These are phyloP conservation scores for Trichoderma afroharzianum DNA, from an alignment of 2,329 filamentous ascomycete genomes.

Conservation along the genomic window DNA sequence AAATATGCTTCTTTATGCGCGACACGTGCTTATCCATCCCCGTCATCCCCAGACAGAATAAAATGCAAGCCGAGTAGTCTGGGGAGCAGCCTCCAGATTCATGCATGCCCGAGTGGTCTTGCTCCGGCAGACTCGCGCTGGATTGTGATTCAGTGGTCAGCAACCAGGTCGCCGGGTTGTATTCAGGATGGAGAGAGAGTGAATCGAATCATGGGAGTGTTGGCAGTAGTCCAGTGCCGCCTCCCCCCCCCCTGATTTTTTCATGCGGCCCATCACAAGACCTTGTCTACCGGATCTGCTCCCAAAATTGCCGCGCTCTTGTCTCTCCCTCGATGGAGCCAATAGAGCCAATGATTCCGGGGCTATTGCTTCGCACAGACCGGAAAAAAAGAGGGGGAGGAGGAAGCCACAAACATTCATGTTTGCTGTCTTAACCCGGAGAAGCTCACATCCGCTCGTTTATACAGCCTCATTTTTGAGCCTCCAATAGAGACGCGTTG, in stretches of 20 bases:
- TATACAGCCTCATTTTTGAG: not conserved
- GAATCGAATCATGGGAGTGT: not conserved
- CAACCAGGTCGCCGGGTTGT: not conserved
- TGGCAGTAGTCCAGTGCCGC: not conserved
- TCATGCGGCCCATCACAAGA: not conserved
- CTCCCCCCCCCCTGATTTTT: not conserved
- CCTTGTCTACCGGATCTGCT: not conserved
- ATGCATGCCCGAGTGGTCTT: not conserved
- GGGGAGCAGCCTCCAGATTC: not conserved
- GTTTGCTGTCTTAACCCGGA: not conserved
- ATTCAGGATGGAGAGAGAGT: not conserved
- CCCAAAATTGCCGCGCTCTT: not conserved
- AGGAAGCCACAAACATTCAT: not conserved
- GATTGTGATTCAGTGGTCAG: not conserved
- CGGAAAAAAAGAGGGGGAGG: not conserved
- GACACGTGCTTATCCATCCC: not conserved
- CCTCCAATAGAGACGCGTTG: not conserved
- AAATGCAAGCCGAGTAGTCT: not conserved
- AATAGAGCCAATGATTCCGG: not conserved
- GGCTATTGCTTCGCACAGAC: not conserved
- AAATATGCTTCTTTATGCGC: not conserved
- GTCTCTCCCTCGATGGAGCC: not conserved
- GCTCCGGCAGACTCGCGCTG: not conserved
- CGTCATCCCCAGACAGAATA: not conserved
- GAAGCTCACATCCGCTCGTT: not conserved